A percentile compares a stretch with the other conserved stretches of the same genome.
Evolutionary conservation across 768 basidiomycete genomes (phyloP).

Genomic region (Coprinopsis marcescibilis): DNA sequence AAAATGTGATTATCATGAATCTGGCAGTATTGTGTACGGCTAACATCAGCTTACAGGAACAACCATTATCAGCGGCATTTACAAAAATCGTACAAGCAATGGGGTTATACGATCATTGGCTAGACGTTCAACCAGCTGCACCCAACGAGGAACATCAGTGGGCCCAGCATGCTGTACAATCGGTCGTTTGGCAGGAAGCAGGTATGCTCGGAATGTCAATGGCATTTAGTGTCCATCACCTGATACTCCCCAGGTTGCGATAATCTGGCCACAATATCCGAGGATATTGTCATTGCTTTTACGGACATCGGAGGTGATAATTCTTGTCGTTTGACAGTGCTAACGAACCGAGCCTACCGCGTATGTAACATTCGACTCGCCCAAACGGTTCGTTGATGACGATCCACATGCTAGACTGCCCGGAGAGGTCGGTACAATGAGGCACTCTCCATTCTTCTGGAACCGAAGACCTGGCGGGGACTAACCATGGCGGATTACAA

Average conservation of each 20-base stretch:
- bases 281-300: constrained; percentile 65
- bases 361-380: constrained; percentile 28
- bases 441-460: constrained; percentile 56
- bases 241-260: constrained; percentile 50
- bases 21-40: no score
- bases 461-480: constrained; percentile 66
- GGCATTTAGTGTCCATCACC: background rate
- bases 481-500: constrained; percentile 58
- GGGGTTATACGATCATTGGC: constrained; percentile 68
- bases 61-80: constrained; percentile 66
- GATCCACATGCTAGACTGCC: constrained; percentile 41
- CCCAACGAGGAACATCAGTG: constrained; percentile 58
- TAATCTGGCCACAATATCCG: constrained; percentile 58
- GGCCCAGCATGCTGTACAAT: constrained; percentile 69
- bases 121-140: constrained; percentile 47
- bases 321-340: constrained; percentile 53
- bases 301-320: constrained; percentile 52
- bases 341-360: constrained; percentile 64
- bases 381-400: constrained; percentile 8
- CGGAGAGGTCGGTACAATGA: constrained; percentile 64
- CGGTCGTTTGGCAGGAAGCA: constrained; percentile 62
- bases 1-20: constrained; percentile 38
- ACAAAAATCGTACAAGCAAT: constrained; percentile 60
- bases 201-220: constrained; percentile 35
- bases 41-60: constrained; percentile 41